phyloP scores from a whole-genome alignment of 2,329 filamentous ascomycete species.

The Colletotrichum sp. region DNA sequence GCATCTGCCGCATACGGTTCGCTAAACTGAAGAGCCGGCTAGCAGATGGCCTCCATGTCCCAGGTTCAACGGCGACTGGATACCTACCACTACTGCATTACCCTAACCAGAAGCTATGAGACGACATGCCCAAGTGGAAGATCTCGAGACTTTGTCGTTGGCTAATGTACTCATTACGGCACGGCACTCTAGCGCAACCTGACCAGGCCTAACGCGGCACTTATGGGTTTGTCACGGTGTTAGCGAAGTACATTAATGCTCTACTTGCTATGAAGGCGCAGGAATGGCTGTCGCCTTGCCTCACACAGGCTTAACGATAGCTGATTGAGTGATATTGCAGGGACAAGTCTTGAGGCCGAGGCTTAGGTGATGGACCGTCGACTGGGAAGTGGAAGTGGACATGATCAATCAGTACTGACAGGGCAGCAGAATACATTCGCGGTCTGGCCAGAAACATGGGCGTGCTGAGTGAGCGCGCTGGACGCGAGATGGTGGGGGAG shows the following conservation, averaged over 20 bases:
- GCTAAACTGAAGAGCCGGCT: neutral
- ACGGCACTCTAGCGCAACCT: neutral
- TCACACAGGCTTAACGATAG: neutral
- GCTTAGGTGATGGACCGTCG: neutral
- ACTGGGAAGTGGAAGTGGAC: neutral
- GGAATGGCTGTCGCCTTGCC: neutral
- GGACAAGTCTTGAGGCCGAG: neutral
- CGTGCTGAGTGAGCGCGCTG: slow-evolving; percentile 12
- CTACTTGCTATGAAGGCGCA: too few relatives aligned
- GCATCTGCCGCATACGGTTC: neutral
- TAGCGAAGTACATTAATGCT: neutral
- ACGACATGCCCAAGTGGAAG: neutral
- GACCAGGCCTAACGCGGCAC: neutral
- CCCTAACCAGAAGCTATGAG: neutral
- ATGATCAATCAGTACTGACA: neutral
- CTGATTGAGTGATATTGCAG: neutral
- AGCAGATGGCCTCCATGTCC: neutral
- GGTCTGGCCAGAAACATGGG: neutral
- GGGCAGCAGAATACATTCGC: neutral
- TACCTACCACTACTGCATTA: neutral
- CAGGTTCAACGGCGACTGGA: neutral
- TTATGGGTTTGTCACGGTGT: neutral
- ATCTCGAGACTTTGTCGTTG: neutral
- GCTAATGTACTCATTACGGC: neutral
- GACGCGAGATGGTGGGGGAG: slow-evolving; percentile 6